phyloP scores from a whole-genome alignment of 2,329 filamentous ascomycete genomes.

The Trichoderma polysporum region DNA sequence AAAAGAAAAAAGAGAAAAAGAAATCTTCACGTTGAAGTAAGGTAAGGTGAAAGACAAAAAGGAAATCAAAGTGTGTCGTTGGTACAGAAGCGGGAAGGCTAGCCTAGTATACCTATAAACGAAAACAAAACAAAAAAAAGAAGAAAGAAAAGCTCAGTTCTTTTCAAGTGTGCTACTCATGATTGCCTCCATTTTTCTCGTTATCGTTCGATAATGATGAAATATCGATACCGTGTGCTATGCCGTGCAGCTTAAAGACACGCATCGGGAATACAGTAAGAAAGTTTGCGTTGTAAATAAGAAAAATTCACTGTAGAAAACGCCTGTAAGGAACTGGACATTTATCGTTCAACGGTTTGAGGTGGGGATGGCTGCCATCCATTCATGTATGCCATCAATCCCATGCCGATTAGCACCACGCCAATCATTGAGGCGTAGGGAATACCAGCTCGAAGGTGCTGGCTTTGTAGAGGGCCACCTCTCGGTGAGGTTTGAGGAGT shows the following conservation, averaged over 20 bases:
- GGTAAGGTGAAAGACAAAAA: slow-evolving; percentile 13
- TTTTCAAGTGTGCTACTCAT: slow-evolving; percentile 32
- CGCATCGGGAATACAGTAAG: slow-evolving; percentile 12
- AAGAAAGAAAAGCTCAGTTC: slow-evolving; percentile 23
- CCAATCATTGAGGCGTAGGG: slow-evolving; percentile 82
- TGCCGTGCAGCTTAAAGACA: slow-evolving; percentile 25
- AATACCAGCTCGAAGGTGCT: slow-evolving; percentile 52
- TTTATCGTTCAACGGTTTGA: slow-evolving; percentile 36
- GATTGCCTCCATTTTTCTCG: slow-evolving; percentile 34
- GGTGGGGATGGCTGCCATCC: slow-evolving; percentile 62
- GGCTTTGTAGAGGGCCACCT: slow-evolving; percentile 44
- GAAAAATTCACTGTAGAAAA: background rate
- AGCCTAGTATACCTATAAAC: slow-evolving; percentile 33
- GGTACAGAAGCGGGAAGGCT: slow-evolving; percentile 16
- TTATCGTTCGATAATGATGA: slow-evolving; percentile 28
- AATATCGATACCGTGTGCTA: slow-evolving; percentile 27
- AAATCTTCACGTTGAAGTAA: slow-evolving; percentile 19
- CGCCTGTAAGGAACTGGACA: background rate
- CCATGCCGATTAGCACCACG: slow-evolving; percentile 77
- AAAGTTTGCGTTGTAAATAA: background rate
- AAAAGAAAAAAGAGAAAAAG: background rate
- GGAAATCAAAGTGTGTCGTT: slow-evolving; percentile 17
- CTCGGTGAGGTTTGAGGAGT: slow-evolving; percentile 44
- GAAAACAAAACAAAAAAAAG: slow-evolving; percentile 26
- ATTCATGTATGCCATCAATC: slow-evolving; percentile 83